Percentiles rank a stretch among this genome's conserved stretches.
Evolutionary conservation across 805 yeast species (phyloP).

Genomic region (Kodamaea kakaduensis): DNA sequence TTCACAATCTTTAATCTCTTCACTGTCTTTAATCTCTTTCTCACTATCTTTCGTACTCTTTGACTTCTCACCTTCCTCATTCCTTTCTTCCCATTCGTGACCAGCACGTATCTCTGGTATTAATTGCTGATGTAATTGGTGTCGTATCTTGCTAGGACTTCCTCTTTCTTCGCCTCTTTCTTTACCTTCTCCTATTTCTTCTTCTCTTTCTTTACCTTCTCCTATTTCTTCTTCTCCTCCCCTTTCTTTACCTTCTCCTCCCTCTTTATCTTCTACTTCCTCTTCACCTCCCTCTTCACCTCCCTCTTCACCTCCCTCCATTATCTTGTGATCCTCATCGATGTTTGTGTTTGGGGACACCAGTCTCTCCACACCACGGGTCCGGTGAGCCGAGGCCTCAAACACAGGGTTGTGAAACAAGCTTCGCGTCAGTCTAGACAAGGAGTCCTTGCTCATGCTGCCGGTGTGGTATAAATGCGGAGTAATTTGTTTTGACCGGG

Average conservation of each 20-base stretch:
- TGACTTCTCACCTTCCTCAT: neutral
- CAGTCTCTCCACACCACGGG: conserved; percentile 22
- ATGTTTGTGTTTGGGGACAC: conserved; percentile 26
- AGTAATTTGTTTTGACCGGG: neutral
- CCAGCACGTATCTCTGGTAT: neutral
- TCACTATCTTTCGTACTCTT: too few relatives aligned
- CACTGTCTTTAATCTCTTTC: neutral
- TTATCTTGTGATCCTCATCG: neutral
- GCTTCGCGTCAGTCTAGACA: conserved; percentile 3
- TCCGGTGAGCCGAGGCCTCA: conserved; percentile 10
- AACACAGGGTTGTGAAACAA: conserved; percentile 21
- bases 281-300: neutral
- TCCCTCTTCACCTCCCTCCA: neutral
- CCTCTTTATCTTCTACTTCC: neutral
- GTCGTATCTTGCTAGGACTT: too few relatives aligned
- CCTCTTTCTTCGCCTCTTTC: too few relatives aligned
- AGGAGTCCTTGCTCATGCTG: neutral
- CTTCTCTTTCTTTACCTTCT: neutral
- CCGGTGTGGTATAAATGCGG: neutral
- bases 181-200: neutral
- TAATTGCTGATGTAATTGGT: too few relatives aligned
- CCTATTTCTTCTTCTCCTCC: neutral
- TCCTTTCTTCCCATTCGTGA: neutral
- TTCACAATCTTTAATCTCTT: too few relatives aligned
- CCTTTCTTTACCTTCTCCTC: neutral